phyloP scores from a whole-genome alignment of 176 grass and related monocot genomes.

The bread wheat (Triticum aestivum) region DNA sequence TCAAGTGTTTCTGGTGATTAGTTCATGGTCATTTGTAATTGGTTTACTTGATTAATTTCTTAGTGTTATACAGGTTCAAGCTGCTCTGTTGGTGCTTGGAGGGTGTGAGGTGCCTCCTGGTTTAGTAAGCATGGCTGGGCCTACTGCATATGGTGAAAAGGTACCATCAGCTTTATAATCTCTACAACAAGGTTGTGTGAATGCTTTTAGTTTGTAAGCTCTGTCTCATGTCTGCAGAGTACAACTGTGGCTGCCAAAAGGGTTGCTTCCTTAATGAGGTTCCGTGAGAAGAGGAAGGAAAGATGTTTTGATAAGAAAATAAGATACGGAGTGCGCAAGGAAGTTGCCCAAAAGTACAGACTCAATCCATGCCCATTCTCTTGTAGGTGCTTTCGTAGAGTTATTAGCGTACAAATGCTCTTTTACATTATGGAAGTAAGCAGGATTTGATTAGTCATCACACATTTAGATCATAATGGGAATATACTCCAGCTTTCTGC shows the following conservation, averaged over 20 bases:
- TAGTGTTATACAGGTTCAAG: constrained; percentile 59
- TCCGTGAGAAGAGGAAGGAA: constrained; percentile 85
- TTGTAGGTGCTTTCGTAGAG: background rate
- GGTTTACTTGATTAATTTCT: background rate
- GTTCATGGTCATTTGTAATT: background rate
- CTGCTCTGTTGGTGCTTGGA: constrained; percentile 68
- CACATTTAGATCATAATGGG: background rate
- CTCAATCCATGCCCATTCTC: constrained; percentile 8
- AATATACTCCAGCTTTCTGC: background rate
- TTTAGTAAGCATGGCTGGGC: constrained; percentile 45
- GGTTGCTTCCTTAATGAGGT: constrained; percentile 70
- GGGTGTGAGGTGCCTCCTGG: constrained; percentile 61
- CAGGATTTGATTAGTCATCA: background rate
- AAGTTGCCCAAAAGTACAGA: constrained; percentile 74
- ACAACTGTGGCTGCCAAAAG: constrained; percentile 59
- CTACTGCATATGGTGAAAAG: constrained; percentile 45
- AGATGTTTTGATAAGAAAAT: constrained; percentile 78
- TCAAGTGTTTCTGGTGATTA: background rate
- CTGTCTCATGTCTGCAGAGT: constrained; percentile 31
- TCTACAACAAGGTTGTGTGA: background rate
- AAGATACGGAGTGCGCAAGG: constrained; percentile 74
- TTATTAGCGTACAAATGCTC: background rate
- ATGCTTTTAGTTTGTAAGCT: constrained; percentile 10
- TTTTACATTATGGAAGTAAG: background rate
- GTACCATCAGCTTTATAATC: constrained; percentile 29